Evolutionary conservation across 2,329 filamentous ascomycete genomes (phyloP).

Genomic region (Phyllosticta citriasiana): DNA sequence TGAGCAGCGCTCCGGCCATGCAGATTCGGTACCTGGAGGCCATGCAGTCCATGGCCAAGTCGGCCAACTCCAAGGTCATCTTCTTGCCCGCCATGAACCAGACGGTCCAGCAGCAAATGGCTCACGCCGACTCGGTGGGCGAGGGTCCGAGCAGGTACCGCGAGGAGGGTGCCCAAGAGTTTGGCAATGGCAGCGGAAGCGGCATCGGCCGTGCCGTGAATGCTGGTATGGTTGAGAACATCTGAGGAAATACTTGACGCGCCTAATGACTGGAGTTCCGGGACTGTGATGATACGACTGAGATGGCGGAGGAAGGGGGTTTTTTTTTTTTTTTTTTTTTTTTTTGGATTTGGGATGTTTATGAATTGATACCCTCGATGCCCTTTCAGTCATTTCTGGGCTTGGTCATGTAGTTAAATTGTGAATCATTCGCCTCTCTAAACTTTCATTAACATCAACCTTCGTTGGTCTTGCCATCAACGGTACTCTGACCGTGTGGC

Average conservation of each 20-base stretch:
- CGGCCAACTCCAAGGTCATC: slow-evolving; percentile 77
- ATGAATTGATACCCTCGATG: background rate
- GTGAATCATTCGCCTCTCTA: background rate
- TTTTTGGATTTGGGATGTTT: background rate
- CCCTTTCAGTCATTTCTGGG: background rate
- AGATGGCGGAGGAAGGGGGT: background rate
- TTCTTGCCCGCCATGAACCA: slow-evolving; percentile 61
- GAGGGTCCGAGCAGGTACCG: slow-evolving; percentile 46
- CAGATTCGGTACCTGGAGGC: slow-evolving; percentile 96
- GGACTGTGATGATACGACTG: background rate
- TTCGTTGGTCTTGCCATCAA: background rate
- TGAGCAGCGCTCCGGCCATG: slow-evolving; percentile 90
- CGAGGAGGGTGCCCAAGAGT: slow-evolving; percentile 21
- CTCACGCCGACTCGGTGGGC: slow-evolving; percentile 37
- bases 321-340: background rate
- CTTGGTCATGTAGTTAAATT: background rate
- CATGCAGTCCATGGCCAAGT: slow-evolving; percentile 98
- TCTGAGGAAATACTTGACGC: slow-evolving; percentile 41
- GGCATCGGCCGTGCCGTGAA: slow-evolving; percentile 76
- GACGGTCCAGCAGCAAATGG: slow-evolving; percentile 47
- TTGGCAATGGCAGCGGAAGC: slow-evolving; percentile 31
- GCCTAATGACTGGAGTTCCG: background rate
- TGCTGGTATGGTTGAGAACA: slow-evolving; percentile 73
- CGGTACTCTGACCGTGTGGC: background rate
- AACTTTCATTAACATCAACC: background rate